phyloP scores from a whole-genome alignment of 1,139 yeast species.

The Debaryomyces udenii region DNA sequence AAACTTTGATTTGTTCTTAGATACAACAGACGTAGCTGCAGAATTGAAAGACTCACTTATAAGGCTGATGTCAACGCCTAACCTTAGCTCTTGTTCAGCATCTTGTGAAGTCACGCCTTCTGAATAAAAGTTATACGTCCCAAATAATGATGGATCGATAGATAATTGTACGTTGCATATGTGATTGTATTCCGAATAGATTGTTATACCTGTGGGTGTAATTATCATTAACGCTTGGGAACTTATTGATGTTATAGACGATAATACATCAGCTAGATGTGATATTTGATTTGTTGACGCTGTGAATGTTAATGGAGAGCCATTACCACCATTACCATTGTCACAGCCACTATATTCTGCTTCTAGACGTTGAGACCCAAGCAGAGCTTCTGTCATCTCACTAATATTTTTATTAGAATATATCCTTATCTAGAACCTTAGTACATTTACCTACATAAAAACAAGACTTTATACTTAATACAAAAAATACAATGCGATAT shows the following conservation, averaged over 20 bases:
- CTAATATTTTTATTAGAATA: too few species aligned
- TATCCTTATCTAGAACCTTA: not conserved
- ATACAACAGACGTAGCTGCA: constrained; percentile 21
- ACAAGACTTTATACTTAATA: too few species aligned
- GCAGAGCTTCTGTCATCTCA: too few species aligned
- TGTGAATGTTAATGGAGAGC: constrained; percentile 22
- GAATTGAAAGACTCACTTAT: constrained; percentile 40
- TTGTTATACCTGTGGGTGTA: constrained; percentile 33
- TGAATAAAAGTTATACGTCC: constrained; percentile 27
- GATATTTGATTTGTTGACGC: constrained; percentile 44
- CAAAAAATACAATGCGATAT: not conserved
- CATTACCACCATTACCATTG: not conserved
- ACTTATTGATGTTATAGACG: constrained; percentile 35
- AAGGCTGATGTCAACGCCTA: constrained; percentile 43
- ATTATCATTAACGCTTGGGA: constrained; percentile 42
- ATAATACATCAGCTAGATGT: constrained; percentile 44
- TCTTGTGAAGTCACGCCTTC: constrained; percentile 14
- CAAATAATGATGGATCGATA: constrained; percentile 42
- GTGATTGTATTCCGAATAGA: constrained; percentile 44
- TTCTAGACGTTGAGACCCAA: not conserved
- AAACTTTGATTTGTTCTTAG: constrained; percentile 8
- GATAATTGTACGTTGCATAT: constrained; percentile 38
- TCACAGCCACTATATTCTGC: too few species aligned
- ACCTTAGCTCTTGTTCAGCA: constrained; percentile 25
- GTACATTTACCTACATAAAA: too few species aligned